Evolutionary conservation across 371 early-diverging fungal species (phyloP), one percentile per base, ranked within the genome.

Genomic region (Choanephora cucurbitarum): DNA sequence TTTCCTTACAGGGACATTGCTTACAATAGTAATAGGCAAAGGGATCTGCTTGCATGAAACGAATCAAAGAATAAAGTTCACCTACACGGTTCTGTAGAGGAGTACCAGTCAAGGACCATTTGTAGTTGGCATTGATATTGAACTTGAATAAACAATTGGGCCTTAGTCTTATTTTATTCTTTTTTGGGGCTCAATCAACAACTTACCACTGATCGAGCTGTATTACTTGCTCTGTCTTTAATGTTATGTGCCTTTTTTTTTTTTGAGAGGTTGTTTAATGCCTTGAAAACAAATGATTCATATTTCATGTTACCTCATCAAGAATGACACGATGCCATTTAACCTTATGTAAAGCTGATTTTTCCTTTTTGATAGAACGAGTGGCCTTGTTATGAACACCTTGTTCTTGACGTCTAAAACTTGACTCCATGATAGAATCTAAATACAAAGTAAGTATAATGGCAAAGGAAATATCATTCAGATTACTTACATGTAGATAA

Each of bases 211-310:
- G 95, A 86, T 51, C 89, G 81, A 0, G 96, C 94, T 14, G 99
- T 96, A 52, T 91, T 93, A 57, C 87, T 88, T 9, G 87, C 82
- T 42, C 95, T 81, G 70, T 98, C 98, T 68, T 98, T 99, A 64
- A 99, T 95, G 59, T 91, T 83, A 71, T 99, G 99, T 1, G 98
- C 98, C n/a, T n/a, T n/a, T n/a, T n/a, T n/a, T n/a, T n/a, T n/a
- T n/a, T 70, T 73, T 41, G 11, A 33, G 6, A 17, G 19, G n/a
- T 19, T 39, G n/a, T 28, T 5, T 39, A 28, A 19, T 28, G 22
- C 31, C 21, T 21, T 45, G 5, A 40, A 7, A 22, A 21, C 10
- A 41, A 22, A 15, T 1, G 10, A 3, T 10, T 19, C n/a, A 32
- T 37, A 11, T 17, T 24, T 15, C 22, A 59, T 63, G 71, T n/a